Conservation (phyloP, 1,139 yeast genomes). For the Blastobotrys serpentis region DNA sequence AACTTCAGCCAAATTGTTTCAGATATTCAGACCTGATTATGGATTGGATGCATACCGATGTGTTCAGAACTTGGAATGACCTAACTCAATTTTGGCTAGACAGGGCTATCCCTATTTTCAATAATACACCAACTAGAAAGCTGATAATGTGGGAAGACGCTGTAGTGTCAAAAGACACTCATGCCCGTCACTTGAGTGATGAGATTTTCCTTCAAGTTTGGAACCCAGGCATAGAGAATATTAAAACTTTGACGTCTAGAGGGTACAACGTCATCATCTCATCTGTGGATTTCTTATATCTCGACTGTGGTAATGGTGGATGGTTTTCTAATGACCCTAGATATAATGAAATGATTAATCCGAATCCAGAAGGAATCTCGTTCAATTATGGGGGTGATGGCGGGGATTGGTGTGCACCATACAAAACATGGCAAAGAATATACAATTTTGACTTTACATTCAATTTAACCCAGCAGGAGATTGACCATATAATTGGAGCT, state of each 20-base stretch:
- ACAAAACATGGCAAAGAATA: slow-evolving; percentile 51
- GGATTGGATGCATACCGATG: slow-evolving; percentile 34
- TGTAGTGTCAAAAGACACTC: slow-evolving; percentile 30
- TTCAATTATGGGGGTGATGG: slow-evolving; percentile 42
- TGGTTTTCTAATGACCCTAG: slow-evolving; percentile 45
- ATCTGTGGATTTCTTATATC: slow-evolving; percentile 42
- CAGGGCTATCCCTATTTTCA: slow-evolving; percentile 42
- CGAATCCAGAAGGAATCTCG: slow-evolving; percentile 30
- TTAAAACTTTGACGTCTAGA: slow-evolving; percentile 38
- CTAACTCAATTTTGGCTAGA: slow-evolving; percentile 45
- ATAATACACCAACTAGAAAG: slow-evolving; percentile 31
- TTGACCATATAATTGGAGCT: slow-evolving; percentile 44
- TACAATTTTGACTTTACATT: slow-evolving; percentile 44
- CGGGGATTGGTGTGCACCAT: slow-evolving; percentile 53
- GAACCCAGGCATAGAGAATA: slow-evolving; percentile 33
- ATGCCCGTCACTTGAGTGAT: slow-evolving; percentile 29
- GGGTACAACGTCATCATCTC: slow-evolving; percentile 51
- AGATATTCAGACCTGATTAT: slow-evolving; percentile 36
- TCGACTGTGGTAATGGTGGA: slow-evolving; percentile 52
- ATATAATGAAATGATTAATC: slow-evolving; percentile 30
- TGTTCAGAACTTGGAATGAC: slow-evolving; percentile 38
- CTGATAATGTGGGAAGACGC: slow-evolving; percentile 53
- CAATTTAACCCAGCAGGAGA: slow-evolving; percentile 40
- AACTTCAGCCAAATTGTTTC: slow-evolving; percentile 43
- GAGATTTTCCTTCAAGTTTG: slow-evolving; percentile 46